Percentiles rank a stretch among this genome's conserved stretches.
These are phyloP conservation scores for Leccinum ochraceum DNA, from an alignment of 768 basidiomycete genomes.

Conservation along the genomic window DNA sequence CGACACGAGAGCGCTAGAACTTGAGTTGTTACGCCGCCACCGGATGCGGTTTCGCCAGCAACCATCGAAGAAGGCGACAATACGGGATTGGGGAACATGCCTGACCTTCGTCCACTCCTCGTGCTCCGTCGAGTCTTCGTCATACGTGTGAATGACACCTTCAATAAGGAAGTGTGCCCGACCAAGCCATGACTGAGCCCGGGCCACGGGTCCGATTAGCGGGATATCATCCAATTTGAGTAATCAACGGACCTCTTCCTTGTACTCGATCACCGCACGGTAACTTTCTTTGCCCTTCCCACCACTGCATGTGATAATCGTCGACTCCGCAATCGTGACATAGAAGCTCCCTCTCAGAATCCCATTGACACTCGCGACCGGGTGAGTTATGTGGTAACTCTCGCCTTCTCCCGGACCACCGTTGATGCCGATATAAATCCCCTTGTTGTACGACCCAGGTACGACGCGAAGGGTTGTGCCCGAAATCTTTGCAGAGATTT, in stretches of 20 bases:
- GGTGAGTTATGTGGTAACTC: slow-evolving; percentile 87
- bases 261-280: slow-evolving; percentile 88
- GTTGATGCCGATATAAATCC: slow-evolving; percentile 79
- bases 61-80: slow-evolving; percentile 86
- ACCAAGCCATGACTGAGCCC: slow-evolving; percentile 79
- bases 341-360: slow-evolving; percentile 91
- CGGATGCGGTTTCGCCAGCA: slow-evolving; percentile 83
- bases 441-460: slow-evolving; percentile 85
- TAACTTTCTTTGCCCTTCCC: slow-evolving; percentile 62
- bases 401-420: slow-evolving; percentile 78
- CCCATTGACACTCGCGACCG: slow-evolving; percentile 87
- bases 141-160: slow-evolving; percentile 86
- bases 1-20: slow-evolving; percentile 48
- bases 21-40: slow-evolving; percentile 64
- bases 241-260: slow-evolving; percentile 76
- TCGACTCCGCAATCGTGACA: slow-evolving; percentile 79
- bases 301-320: slow-evolving; percentile 79
- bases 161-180: slow-evolving; percentile 81
- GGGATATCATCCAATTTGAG: background rate
- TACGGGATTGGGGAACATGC: slow-evolving; percentile 77
- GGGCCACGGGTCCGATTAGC: background rate
- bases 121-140: slow-evolving; percentile 60
- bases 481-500: slow-evolving; percentile 90
- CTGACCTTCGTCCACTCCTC: slow-evolving; percentile 84
- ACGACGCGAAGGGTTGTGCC: slow-evolving; percentile 82